Evolutionary conservation across 2,329 filamentous ascomycete genomes (phyloP), one percentile per base, ranked within the genome.

Genomic region (Ceratocystis diversiconidia): DNA sequence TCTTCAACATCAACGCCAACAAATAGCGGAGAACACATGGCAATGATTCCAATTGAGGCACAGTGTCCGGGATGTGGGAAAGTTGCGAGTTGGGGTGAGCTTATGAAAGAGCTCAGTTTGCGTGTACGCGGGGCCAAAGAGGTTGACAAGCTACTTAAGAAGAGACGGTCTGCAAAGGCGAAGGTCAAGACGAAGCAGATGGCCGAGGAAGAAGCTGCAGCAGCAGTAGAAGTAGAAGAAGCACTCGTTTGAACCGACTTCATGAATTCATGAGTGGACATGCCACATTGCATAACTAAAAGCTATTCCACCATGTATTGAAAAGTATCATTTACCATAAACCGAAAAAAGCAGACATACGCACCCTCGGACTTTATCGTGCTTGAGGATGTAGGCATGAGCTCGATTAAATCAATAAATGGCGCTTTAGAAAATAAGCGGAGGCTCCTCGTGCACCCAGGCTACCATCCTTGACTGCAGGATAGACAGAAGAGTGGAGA

Each of bases 31-130:
- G 71, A 71, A 0, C 70, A 72, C 0, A 74, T 76, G 2, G 74
- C 77, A 2, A 71, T 95, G 1, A 72, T 95, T 1, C 92, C 92
- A 0, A 78, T 82, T 1, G 72, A 79, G 43, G 91, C 90, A 1
- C 74, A 71, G 1, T 97, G 92, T 75, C 90, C 90, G 0, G 76
- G 76, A 22, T 97, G 92, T 72, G 75, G 79, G 0, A 77, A 78
- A 0, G 74, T 78, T 3, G 75, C 91, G 1, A 73, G 79, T 62
- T 97, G 92, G 92, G 78, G 80, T 0, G 82, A 88, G 61, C 83
- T 96, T 76, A 87, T 95, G 77, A 92, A 85, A 72, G 92, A 95
- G 72, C 75, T 95, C 70, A 94, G 82, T 62, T 75, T 96, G 61
- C 81, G 92, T 41, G 78, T 83, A 44, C 81, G 89, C 28, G 91